Evolutionary conservation across 495 filamentous ascomycete genomes (phyloP), one percentile per base, ranked within the genome.

Genomic region (Penicillium paradoxum): DNA sequence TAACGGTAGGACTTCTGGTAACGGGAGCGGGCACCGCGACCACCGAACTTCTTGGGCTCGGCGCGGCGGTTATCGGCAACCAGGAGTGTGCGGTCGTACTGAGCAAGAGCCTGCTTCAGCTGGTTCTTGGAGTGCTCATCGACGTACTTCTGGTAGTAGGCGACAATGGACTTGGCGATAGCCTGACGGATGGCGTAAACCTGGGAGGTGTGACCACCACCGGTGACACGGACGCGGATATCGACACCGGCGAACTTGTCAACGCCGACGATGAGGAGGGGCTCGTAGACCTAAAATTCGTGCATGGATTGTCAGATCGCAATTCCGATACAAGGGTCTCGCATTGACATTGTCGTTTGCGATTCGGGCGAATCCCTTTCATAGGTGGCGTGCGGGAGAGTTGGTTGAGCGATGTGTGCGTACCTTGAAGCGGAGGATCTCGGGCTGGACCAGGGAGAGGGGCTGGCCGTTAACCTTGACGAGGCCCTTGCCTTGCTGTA

Each of bases 141-240:
- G 74, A 98, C 89, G 79, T 85, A 98, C 81, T 98, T 98, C 84
- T 97, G 93, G 87, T 96, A 97, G 87, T 97, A 98, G 74, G 93
- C 91, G 68, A 98, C 89, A 61, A 95, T 89, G 66, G 87, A 89
- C 83, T 98, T 98, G 77, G 91, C 84, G 75, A 98, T 97, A 59
- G 95, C 92, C 82, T 98, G 93, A 65, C 93, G 91, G 79, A 96
- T 90, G 65, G 93, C 93, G 79, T 97, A 98, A 77, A 98, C 83
- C 76, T 97, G 93, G 19, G 93, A 97, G 55, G 89, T 88, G 83
- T 97, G 95, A 79, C 93, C 93, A 85, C 93, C 93, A 74, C 93
- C 93, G 61, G 86, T 81, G 67, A 98, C 93, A 57, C 91, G 89
- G 67, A 97, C 88, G 63, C 93, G 89, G 84, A 98, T 98, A 71